Base-by-base conservation (phyloP, 306 rosid species). In the Prinsepia uniflora region DNA sequence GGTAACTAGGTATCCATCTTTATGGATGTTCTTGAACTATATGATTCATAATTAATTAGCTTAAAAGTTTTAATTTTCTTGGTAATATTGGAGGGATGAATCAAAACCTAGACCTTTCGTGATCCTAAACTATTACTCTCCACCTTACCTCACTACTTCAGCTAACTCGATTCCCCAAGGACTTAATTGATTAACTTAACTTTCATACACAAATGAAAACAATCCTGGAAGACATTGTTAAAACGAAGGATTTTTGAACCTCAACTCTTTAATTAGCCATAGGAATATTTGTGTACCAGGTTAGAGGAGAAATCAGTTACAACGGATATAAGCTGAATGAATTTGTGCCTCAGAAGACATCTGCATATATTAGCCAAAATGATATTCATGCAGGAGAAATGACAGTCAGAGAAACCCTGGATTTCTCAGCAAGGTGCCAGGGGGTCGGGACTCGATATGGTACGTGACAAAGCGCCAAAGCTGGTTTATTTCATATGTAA, bases 401-500 rank as follows among this genome's bases (percentile, higher is more conserved):
- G 98, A 93, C 98, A 0, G 98, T 93, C 8, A 87, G 89, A 84
- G 98, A 93, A 87, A 93, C 98, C 1, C 77, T 93, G 10, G 97
- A 93, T 82, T 93, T 93, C 84, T 87, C 98, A 5, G 96, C 98
- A 13, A 80, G 98, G 67, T 93, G 98, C 75, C 97, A 82, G 70
- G 98, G 98, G 59, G 98, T 93, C 72, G 98, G 98, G 10, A 87
- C 90, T 57, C 73, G 98, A 82, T 93, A 81, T 56, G 97, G 98
- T 93, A 93, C 72, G 81, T 74, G 9, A 55, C 60, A 10, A 24
- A 24, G 30, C 30, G 1, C 30, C 30, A 24, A 24, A 1, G 36
- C 4, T 30, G 36, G 36, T 30, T 30, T 1, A 30, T 30, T 30
- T 30, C 36, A 30, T 1, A 30, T 30, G 3, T 30, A 30, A 30